Percentiles rank a stretch among this genome's conserved stretches.
phyloP scores from a whole-genome alignment of 768 basidiomycete species.

The Calocera viscosa region DNA sequence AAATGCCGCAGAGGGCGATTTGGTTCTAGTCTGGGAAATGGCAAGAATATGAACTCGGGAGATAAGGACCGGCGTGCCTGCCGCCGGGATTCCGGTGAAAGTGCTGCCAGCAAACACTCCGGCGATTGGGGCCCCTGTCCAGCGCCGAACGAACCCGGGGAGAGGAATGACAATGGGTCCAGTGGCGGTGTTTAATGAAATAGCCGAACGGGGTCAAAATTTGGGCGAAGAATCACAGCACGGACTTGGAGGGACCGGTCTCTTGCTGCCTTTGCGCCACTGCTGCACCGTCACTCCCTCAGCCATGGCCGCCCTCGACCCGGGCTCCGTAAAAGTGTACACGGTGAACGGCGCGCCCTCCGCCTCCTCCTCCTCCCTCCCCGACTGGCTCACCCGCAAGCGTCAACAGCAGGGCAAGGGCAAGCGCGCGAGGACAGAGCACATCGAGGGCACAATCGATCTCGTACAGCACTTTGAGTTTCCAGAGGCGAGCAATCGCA shows the following conservation, averaged over 20 bases:
- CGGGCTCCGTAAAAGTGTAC: constrained; percentile 52
- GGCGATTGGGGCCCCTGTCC: neutral
- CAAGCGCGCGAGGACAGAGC: constrained; percentile 51
- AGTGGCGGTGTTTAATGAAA: constrained; percentile 9
- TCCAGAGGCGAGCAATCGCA: constrained; percentile 84
- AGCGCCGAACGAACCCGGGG: neutral
- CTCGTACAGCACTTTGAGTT: constrained; percentile 95
- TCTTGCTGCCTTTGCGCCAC: neutral
- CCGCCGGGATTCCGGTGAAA: too few relatives aligned
- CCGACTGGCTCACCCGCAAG: constrained; percentile 80
- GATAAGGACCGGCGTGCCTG: too few relatives aligned
- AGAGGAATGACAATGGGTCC: neutral
- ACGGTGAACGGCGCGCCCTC: constrained; percentile 88
- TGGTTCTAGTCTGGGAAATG: too few relatives aligned
- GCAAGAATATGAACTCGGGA: too few relatives aligned
- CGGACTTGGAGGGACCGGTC: neutral
- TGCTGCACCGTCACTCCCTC: neutral
- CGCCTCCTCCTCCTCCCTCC: constrained; percentile 80
- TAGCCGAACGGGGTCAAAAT: neutral
- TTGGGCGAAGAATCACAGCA: neutral
- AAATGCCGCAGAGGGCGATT: neutral
- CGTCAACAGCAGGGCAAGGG: constrained; percentile 49
- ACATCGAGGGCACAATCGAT: constrained; percentile 73
- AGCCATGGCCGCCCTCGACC: neutral
- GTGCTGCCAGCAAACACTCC: neutral